Evolutionary conservation across 129 eudicot species (phyloP).

Genomic region (Tagetes patula): DNA sequence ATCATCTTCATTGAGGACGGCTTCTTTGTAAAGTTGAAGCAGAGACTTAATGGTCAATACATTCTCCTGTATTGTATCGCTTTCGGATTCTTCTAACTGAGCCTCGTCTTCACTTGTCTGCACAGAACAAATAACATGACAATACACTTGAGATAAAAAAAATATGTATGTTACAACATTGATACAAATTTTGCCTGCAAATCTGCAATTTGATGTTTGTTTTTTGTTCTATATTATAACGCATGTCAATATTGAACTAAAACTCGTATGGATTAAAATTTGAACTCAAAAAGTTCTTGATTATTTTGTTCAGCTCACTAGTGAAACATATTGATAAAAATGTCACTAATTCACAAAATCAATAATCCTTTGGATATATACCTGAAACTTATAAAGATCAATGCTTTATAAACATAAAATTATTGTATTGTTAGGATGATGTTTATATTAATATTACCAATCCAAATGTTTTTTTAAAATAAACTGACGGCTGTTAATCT

Average conservation of each 20-base stretch:
- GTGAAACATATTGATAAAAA: background rate
- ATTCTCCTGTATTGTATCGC: conserved; percentile 29
- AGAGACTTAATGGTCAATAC: conserved; percentile 43
- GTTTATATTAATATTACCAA: background rate
- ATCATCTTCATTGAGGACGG: conserved; percentile 54
- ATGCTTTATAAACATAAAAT: background rate
- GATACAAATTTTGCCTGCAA: background rate
- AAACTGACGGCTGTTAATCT: background rate
- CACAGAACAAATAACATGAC: conserved; percentile 1
- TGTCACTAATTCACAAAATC: background rate
- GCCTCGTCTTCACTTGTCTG: conserved; percentile 51
- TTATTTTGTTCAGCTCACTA: background rate
- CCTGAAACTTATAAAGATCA: background rate
- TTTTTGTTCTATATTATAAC: background rate
- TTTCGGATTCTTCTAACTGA: conserved; percentile 25
- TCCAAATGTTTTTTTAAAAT: background rate
- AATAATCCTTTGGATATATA: background rate
- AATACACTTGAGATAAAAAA: background rate
- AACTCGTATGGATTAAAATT: background rate
- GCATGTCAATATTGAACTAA: background rate
- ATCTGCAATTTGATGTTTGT: background rate
- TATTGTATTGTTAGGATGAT: background rate
- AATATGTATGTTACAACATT: too few species aligned
- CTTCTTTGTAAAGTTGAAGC: conserved; percentile 67
- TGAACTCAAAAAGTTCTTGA: background rate